These are phyloP conservation scores for Penicillium sp. DNA, from an alignment of 2,329 filamentous ascomycete species.

Conservation along the genomic window DNA sequence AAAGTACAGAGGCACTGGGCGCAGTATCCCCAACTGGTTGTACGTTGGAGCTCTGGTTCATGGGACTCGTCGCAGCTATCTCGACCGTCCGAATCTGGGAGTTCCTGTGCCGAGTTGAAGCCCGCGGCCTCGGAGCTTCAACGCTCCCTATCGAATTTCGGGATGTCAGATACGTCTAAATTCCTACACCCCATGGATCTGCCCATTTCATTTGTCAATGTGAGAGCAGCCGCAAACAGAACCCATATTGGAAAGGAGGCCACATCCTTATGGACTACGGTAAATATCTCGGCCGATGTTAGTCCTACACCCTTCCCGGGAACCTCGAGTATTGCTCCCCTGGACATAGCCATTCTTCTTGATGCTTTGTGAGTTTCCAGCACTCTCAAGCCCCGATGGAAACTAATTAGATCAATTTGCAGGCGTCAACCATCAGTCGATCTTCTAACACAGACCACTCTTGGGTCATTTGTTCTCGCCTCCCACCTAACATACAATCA, in stretches of 20 bases:
- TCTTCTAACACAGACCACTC: conserved; percentile 21
- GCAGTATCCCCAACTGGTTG: conserved; percentile 7
- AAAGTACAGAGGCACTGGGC: neutral
- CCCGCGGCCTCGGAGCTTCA: neutral
- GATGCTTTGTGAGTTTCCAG: conserved; percentile 34
- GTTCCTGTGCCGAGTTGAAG: neutral
- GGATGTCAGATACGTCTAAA: neutral
- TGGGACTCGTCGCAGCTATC: conserved; percentile 9
- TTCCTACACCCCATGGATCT: conserved; percentile 16
- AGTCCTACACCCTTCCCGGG: conserved; percentile 18
- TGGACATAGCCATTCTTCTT: conserved; percentile 38
- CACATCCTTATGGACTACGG: conserved; percentile 20
- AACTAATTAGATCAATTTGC: neutral
- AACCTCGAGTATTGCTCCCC: conserved; percentile 22
- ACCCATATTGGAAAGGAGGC: conserved; percentile 13
- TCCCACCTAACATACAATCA: conserved; percentile 22
- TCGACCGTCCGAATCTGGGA: conserved; percentile 1
- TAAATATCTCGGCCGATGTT: conserved; percentile 29
- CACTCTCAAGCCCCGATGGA: neutral
- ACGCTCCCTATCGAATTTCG: neutral
- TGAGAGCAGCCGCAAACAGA: conserved; percentile 13
- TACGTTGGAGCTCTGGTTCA: conserved; percentile 28
- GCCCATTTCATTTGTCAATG: conserved; percentile 23
- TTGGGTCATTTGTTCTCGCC: conserved; percentile 24
- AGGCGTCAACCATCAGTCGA: conserved; percentile 16